These are phyloP conservation scores for Dipteronia sinensis DNA, from an alignment of 345 rosid genomes.

Conservation along the genomic window DNA sequence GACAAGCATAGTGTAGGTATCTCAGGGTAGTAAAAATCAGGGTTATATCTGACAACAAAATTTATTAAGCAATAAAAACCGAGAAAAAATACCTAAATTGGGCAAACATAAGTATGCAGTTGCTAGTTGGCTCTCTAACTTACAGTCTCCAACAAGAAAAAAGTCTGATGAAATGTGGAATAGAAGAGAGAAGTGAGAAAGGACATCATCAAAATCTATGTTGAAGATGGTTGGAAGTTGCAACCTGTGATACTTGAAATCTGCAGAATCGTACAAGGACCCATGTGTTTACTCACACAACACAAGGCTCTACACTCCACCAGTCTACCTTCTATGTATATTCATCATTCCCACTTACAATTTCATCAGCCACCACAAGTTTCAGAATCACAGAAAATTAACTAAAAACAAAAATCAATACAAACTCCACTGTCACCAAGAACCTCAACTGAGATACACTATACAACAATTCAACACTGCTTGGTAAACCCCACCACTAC, in stretches of 20 bases:
- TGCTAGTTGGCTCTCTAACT: too few species aligned
- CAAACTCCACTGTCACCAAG: conserved; percentile 13
- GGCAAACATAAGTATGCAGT: too few species aligned
- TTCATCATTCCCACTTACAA: conserved; percentile 25
- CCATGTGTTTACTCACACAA: too few species aligned
- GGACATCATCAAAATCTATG: conserved; percentile 26
- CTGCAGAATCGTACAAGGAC: conserved; percentile 23
- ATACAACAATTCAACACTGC: conserved; percentile 15
- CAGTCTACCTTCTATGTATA: too few species aligned
- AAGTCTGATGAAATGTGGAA: neutral
- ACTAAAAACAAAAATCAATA: neutral
- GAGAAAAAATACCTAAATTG: too few species aligned
- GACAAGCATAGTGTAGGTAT: too few species aligned
- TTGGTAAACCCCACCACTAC: neutral
- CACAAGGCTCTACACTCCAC: too few species aligned
- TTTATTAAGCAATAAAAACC: too few species aligned
- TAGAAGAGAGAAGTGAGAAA: neutral
- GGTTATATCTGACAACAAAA: too few species aligned
- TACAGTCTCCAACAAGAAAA: neutral
- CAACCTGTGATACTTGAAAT: conserved; percentile 13
- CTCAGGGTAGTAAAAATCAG: too few species aligned
- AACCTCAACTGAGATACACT: conserved; percentile 22
- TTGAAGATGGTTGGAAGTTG: conserved; percentile 16
- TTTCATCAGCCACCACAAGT: conserved; percentile 11
- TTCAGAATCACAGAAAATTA: neutral